Conservation (phyloP, 139 green algal species). For the Coelastrella sp. region DNA sequence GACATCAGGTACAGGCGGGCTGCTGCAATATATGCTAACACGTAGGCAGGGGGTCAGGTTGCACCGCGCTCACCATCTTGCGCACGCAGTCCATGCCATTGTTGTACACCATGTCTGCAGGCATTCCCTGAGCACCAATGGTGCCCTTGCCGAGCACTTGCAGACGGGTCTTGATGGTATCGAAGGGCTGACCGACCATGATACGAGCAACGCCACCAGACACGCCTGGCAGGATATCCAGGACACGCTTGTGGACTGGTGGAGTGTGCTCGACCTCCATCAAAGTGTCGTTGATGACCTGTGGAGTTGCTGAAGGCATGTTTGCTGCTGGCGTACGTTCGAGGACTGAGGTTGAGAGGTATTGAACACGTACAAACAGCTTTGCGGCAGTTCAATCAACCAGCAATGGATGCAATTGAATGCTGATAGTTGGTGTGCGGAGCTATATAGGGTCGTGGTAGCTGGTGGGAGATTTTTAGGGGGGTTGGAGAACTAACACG, state of each 20-base stretch:
- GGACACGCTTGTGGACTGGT: constrained; percentile 51
- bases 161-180: constrained; percentile 59
- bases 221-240: constrained; percentile 58
- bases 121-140: constrained; percentile 48
- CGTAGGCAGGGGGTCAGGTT: not conserved
- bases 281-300: constrained; percentile 10
- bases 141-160: constrained; percentile 59
- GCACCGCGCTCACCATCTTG: constrained; percentile 53
- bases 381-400: not conserved
- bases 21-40: not conserved
- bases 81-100: constrained; percentile 54
- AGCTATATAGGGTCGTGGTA: not conserved
- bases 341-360: not conserved
- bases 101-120: constrained; percentile 54
- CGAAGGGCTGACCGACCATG: constrained; percentile 58
- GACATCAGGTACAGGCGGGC: not conserved
- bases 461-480: constrained; percentile 1
- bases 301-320: not conserved
- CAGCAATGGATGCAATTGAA: not conserved
- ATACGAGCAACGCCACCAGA: constrained; percentile 58
- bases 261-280: constrained; percentile 60
- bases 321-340: not conserved
- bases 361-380: not conserved
- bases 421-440: not conserved
- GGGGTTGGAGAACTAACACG: not conserved